Evolutionary conservation across 2,329 filamentous ascomycete genomes (phyloP).

Genomic region (Aspergillus ustus): DNA sequence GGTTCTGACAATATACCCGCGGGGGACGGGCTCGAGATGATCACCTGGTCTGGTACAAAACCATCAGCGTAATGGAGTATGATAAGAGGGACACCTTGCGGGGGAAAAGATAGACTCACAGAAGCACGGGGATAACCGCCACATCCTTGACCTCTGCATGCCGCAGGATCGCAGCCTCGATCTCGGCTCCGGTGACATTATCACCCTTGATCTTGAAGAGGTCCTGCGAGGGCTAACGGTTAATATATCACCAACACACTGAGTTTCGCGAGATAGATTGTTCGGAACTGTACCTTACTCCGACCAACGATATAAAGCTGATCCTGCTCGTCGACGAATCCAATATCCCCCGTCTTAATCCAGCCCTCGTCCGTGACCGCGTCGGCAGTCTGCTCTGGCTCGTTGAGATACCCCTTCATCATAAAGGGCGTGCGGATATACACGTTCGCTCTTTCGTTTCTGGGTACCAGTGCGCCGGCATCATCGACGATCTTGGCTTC

Average conservation of each 20-base stretch:
- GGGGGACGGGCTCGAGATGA: background rate
- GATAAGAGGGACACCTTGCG: too few relatives aligned
- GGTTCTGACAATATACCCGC: background rate
- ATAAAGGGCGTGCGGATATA: constrained; percentile 74
- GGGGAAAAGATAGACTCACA: constrained; percentile 39
- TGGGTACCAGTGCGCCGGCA: constrained; percentile 53
- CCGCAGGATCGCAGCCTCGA: constrained; percentile 53
- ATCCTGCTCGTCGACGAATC: constrained; percentile 63
- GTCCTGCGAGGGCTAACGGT: constrained; percentile 2
- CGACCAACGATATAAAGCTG: constrained; percentile 73
- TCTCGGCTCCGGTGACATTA: constrained; percentile 66
- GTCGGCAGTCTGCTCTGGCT: constrained; percentile 67
- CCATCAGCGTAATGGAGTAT: background rate
- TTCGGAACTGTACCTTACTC: constrained; percentile 60
- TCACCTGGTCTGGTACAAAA: background rate
- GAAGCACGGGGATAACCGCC: constrained; percentile 59
- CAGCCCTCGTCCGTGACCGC: constrained; percentile 67
- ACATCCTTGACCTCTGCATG: constrained; percentile 55
- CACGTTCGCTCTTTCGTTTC: constrained; percentile 68
- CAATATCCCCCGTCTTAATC: constrained; percentile 74
- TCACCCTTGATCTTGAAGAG: constrained; percentile 65
- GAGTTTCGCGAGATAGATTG: background rate
- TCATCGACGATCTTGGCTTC: constrained; percentile 64
- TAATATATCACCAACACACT: too few relatives aligned
- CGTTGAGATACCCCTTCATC: constrained; percentile 77